These are phyloP conservation scores for Paramecium biaurelia DNA, from an alignment of 73 alveolate species.

Conservation along the genomic window DNA sequence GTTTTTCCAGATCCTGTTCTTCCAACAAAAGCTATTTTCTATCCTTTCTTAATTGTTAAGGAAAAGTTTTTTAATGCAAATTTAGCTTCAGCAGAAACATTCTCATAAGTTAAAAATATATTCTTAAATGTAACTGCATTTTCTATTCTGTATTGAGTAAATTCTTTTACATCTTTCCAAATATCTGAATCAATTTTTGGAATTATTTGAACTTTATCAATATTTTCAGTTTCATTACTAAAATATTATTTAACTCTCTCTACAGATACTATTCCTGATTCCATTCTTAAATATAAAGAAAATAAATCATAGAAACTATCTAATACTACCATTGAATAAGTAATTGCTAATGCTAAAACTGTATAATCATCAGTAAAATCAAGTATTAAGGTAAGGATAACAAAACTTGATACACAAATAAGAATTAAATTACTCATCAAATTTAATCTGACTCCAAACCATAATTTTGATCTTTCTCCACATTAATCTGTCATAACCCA, in stretches of 20 bases:
- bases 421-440: slow-evolving; percentile 28
- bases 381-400: background rate
- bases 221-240: slow-evolving; percentile 23
- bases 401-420: background rate
- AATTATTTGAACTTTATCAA: background rate
- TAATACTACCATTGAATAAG: slow-evolving; percentile 34
- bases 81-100: background rate
- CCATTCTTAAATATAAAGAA: background rate
- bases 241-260: slow-evolving; percentile 54
- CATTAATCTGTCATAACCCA: background rate
- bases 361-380: background rate
- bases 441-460: slow-evolving; percentile 50
- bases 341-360: background rate
- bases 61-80: slow-evolving; percentile 41
- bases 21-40: slow-evolving; percentile 85
- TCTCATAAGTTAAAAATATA: slow-evolving; percentile 26
- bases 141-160: background rate
- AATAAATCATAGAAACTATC: slow-evolving; percentile 22
- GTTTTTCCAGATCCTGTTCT: slow-evolving; percentile 93
- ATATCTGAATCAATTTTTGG: background rate
- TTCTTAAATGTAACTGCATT: slow-evolving; percentile 16
- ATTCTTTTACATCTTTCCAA: background rate
- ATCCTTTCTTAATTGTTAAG: slow-evolving; percentile 37
- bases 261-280: slow-evolving; percentile 39
- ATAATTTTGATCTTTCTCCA: background rate